Conservation (phyloP, 352 stramenopile genomes). For the Globisporangium paroecandrum region DNA sequence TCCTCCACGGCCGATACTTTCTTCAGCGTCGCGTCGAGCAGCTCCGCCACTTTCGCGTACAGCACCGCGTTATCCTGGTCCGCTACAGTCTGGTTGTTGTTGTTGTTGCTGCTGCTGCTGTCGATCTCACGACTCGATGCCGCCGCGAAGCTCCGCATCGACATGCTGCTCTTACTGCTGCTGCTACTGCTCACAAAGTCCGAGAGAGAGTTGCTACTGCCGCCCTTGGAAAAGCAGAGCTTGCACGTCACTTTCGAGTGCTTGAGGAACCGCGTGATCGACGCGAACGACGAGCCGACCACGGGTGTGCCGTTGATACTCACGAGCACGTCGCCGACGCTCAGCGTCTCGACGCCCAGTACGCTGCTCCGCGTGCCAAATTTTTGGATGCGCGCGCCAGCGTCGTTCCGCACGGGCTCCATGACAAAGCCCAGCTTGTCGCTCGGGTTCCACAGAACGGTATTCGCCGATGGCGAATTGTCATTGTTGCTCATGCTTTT, state of each 20-base stretch:
- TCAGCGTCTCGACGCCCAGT: slow-evolving; percentile 61
- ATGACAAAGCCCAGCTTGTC: slow-evolving; percentile 73
- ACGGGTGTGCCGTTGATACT: slow-evolving; percentile 77
- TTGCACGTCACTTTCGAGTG: slow-evolving; percentile 75
- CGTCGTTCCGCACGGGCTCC: slow-evolving; percentile 42
- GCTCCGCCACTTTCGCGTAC: slow-evolving; percentile 64
- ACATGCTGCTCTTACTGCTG: slow-evolving; percentile 10
- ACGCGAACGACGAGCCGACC: slow-evolving; percentile 44
- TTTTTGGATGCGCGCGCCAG: slow-evolving; percentile 59
- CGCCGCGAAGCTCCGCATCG: slow-evolving; percentile 5
- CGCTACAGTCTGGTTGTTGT: slow-evolving; percentile 27
- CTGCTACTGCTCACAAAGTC: slow-evolving; percentile 11
- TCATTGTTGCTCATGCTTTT: slow-evolving; percentile 12
- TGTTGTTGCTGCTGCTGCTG: slow-evolving; percentile 15
- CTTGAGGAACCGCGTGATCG: slow-evolving; percentile 78
- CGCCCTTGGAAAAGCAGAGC: slow-evolving; percentile 49
- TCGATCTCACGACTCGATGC: neutral
- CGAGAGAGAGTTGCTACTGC: neutral
- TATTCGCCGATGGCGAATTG: slow-evolving; percentile 25
- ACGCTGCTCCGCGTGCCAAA: slow-evolving; percentile 66
- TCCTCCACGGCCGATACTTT: slow-evolving; percentile 75
- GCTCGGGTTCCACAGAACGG: slow-evolving; percentile 71
- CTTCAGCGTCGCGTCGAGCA: slow-evolving; percentile 72
- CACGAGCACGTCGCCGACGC: slow-evolving; percentile 57
- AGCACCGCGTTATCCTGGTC: slow-evolving; percentile 34